Conservation (phyloP, 495 filamentous ascomycete genomes). For the Talaromyces nanjingensis region DNA sequence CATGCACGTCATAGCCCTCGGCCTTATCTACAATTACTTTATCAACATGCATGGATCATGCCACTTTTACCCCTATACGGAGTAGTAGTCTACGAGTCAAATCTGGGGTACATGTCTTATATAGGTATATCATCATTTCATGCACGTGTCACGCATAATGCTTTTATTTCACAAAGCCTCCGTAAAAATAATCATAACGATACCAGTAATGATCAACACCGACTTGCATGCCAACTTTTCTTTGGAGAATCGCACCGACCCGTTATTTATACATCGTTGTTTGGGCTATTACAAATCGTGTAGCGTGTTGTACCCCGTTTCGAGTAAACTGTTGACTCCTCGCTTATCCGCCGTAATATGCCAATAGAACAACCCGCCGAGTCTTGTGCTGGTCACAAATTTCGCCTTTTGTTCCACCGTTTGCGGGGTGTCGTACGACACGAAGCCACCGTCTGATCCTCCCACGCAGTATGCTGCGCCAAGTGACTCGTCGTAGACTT, state of each 20-base stretch:
- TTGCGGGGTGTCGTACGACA: conserved; percentile 78
- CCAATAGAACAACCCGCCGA: conserved; percentile 90
- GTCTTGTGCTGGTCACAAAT: conserved; percentile 67
- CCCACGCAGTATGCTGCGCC: conserved; percentile 72
- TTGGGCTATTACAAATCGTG: conserved; percentile 39
- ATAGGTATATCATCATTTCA: not conserved
- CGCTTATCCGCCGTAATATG: conserved; percentile 73
- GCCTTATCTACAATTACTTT: too few species aligned
- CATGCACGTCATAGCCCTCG: too few species aligned
- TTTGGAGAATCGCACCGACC: not conserved
- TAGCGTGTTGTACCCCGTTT: conserved; percentile 65
- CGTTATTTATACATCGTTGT: not conserved
- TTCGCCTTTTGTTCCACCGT: conserved; percentile 79
- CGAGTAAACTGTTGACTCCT: conserved; percentile 63
- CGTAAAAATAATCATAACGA: not conserved
- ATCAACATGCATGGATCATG: too few species aligned
- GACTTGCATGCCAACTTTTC: conserved; percentile 1
- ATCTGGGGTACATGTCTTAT: not conserved
- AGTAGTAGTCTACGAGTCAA: not conserved
- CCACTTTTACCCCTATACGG: too few species aligned
- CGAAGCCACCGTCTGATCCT: conserved; percentile 77
- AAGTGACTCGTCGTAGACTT: conserved; percentile 59
- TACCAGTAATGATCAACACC: not conserved
- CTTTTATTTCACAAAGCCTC: conserved; percentile 2
- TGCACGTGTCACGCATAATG: not conserved